phyloP scores from a whole-genome alignment of 129 eudicot species.

The Tanacetum coccineum region DNA sequence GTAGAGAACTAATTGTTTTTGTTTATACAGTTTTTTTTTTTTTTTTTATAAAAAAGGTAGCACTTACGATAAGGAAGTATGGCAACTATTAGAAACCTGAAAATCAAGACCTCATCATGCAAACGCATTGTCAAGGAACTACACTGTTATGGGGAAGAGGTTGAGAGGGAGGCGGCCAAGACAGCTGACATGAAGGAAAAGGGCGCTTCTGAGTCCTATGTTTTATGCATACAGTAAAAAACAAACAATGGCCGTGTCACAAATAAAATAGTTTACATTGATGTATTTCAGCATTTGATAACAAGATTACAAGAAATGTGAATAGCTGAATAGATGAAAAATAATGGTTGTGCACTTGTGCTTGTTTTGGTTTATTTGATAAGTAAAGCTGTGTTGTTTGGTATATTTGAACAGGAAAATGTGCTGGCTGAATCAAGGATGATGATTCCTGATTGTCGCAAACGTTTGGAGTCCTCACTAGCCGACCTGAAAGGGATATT shows the following conservation, averaged over 20 bases:
- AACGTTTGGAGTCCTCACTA: slow-evolving; percentile 77
- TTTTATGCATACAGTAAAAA: no score
- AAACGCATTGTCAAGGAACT: slow-evolving; percentile 90
- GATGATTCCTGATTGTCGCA: slow-evolving; percentile 94
- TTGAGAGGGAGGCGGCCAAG: slow-evolving; percentile 88
- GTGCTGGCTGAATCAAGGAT: slow-evolving; percentile 95
- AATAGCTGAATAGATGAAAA: slow-evolving; percentile 2
- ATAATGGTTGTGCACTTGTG: neutral
- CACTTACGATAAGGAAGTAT: slow-evolving; percentile 21
- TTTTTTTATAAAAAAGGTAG: no score
- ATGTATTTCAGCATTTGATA: neutral
- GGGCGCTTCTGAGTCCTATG: no score
- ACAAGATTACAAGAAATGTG: slow-evolving; percentile 21
- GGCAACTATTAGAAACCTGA: slow-evolving; percentile 85
- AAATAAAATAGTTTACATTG: no score
- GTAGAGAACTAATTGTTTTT: no score
- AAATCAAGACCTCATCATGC: slow-evolving; percentile 90
- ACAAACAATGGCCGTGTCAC: no score
- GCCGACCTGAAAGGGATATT: slow-evolving; percentile 69
- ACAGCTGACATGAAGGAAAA: slow-evolving; percentile 91
- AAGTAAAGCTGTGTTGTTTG: neutral
- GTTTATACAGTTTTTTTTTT: no score
- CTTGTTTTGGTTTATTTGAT: slow-evolving; percentile 1
- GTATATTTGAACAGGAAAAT: slow-evolving; percentile 52
- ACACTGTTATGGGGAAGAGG: slow-evolving; percentile 85